These are phyloP conservation scores for Sarocladium strictum DNA, from an alignment of 2,329 filamentous ascomycete species.

Conservation along the genomic window DNA sequence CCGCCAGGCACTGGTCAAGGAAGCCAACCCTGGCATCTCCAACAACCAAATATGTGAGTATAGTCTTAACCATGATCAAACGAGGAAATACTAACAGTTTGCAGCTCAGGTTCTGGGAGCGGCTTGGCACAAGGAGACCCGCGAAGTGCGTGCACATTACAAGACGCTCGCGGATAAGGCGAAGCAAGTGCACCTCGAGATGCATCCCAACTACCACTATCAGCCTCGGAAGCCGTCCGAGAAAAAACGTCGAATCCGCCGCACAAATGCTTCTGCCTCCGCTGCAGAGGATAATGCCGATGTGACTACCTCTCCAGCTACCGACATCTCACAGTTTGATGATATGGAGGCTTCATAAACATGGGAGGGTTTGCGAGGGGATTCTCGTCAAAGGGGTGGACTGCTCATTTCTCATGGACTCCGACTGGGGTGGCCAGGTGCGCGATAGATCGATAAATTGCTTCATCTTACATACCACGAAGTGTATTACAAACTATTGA, in stretches of 20 bases:
- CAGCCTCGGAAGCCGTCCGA: conserved; percentile 26
- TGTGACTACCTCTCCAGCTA: background rate
- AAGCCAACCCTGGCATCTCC: conserved; percentile 26
- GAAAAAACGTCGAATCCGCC: conserved; percentile 15
- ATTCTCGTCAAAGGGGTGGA: no score
- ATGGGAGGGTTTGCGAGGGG: no score
- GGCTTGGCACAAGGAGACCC: conserved; percentile 29
- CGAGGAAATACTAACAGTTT: conserved; percentile 11
- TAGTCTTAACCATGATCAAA: background rate
- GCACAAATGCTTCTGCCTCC: background rate
- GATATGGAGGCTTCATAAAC: background rate
- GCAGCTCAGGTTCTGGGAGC: conserved; percentile 29
- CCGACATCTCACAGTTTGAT: background rate
- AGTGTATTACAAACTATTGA: no score
- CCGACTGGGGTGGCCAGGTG: no score
- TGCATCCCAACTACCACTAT: conserved; percentile 34
- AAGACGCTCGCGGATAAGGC: conserved; percentile 23
- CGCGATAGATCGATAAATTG: no score
- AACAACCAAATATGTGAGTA: conserved; percentile 40
- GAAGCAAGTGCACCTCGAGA: conserved; percentile 22
- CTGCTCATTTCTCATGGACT: no score
- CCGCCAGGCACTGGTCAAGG: conserved; percentile 28
- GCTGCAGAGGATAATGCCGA: background rate
- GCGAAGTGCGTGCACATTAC: conserved; percentile 24
- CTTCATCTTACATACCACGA: no score